A percentile compares a stretch with the other conserved stretches of the same genome.
Conservation (phyloP, 805 yeast species). For the Torulaspora microellipsoides region DNA sequence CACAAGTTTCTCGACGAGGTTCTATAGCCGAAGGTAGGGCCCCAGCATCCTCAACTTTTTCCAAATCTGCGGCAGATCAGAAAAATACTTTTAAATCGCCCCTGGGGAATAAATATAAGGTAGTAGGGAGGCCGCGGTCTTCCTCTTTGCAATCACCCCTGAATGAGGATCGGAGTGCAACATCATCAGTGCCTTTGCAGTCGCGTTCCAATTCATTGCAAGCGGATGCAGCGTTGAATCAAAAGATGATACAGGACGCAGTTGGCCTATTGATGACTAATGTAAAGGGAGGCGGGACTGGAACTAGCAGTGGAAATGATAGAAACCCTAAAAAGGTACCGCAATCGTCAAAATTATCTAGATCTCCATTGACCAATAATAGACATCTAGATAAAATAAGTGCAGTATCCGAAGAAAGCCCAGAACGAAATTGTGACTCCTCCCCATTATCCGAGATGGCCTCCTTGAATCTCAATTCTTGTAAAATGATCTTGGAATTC, state of each 20-base stretch:
- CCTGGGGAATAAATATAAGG: slow-evolving; percentile 2
- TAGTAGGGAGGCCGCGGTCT: slow-evolving; percentile 28
- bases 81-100: slow-evolving; percentile 5
- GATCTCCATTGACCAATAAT: no score
- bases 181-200: slow-evolving; percentile 2
- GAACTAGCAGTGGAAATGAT: no score
- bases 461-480: not conserved
- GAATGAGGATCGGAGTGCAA: slow-evolving; percentile 2
- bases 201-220: slow-evolving; percentile 33
- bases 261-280: slow-evolving; percentile 1
- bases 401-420: not conserved
- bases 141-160: slow-evolving; percentile 32
- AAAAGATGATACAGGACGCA: slow-evolving; percentile 27
- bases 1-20: slow-evolving; percentile 19
- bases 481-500: no score
- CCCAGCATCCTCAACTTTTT: slow-evolving; percentile 1
- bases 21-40: slow-evolving; percentile 13
- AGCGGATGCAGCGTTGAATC: slow-evolving; percentile 26
- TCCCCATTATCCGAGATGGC: not conserved
- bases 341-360: no score
- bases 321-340: no score
- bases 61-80: slow-evolving; percentile 6
- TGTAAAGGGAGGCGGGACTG: no score
- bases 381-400: no score
- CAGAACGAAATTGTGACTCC: not conserved